Percentiles rank a stretch among this genome's conserved stretches.
phyloP scores from a whole-genome alignment of 2,329 filamentous ascomycete genomes.

The Bipolaris victoriae region DNA sequence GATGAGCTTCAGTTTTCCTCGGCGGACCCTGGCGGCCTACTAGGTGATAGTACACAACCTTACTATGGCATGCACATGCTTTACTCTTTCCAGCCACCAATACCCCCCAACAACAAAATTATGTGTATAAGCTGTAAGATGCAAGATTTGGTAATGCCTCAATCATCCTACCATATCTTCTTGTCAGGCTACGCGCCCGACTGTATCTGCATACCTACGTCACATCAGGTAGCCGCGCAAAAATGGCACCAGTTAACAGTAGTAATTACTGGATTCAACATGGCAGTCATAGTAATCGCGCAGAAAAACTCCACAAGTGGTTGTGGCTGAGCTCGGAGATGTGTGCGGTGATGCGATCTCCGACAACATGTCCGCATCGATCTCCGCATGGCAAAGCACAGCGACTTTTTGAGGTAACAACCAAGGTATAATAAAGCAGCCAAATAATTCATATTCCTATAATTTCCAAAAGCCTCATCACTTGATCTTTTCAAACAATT shows the following conservation, averaged over 20 bases:
- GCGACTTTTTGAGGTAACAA: background rate
- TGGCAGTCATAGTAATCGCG: too few species aligned
- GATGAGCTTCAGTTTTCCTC: conserved; percentile 20
- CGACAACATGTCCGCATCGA: background rate
- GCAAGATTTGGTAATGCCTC: background rate
- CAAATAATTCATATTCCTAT: background rate
- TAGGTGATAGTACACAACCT: background rate
- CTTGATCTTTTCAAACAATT: too few species aligned
- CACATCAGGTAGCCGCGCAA: too few species aligned
- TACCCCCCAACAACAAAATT: background rate
- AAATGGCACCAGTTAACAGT: background rate
- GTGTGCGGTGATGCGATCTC: conserved; percentile 2
- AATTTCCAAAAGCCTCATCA: background rate
- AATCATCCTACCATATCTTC: background rate
- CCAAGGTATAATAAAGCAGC: background rate
- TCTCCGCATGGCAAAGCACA: background rate
- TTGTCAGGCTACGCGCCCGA: too few species aligned
- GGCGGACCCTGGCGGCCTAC: conserved; percentile 7
- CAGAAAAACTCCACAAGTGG: background rate
- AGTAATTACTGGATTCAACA: too few species aligned
- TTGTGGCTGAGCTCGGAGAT: background rate
- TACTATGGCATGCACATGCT: background rate
- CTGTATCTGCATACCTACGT: too few species aligned
- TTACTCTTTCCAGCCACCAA: background rate
- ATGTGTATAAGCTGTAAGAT: background rate